Percentiles rank a stretch among this genome's conserved stretches.
Evolutionary conservation across 176 grass and related monocot species (phyloP).

Genomic region (Phyllostachys edulis): DNA sequence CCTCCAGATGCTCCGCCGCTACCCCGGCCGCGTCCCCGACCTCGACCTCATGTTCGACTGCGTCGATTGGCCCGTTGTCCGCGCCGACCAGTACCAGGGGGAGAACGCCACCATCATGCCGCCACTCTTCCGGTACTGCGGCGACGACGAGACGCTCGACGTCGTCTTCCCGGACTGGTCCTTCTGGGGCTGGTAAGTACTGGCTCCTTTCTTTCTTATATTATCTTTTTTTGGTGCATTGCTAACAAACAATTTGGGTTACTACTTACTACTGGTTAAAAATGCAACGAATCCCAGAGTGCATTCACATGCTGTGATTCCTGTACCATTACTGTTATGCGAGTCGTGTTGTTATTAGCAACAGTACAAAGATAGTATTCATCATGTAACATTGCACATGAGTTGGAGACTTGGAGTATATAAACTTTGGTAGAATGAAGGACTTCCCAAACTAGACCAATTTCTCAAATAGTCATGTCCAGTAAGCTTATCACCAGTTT

Average conservation of each 20-base stretch:
- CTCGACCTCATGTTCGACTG: constrained; percentile 91
- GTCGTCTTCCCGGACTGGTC: constrained; percentile 90
- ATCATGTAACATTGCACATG: neutral
- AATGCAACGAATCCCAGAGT: neutral
- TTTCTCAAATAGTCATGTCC: neutral
- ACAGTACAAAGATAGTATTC: neutral
- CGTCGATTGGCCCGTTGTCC: constrained; percentile 62
- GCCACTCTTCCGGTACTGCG: constrained; percentile 85
- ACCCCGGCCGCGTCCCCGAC: constrained; percentile 75
- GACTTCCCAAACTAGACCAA: neutral
- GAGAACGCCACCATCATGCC: constrained; percentile 52
- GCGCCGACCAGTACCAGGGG: constrained; percentile 34
- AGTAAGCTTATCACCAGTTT: neutral
- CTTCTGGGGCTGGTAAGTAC: constrained; percentile 97
- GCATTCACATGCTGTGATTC: neutral
- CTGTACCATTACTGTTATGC: neutral
- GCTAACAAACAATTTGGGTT: neutral
- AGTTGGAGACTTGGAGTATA: neutral
- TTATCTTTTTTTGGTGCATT: neutral
- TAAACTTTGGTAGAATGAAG: neutral
- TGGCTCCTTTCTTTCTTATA: neutral
- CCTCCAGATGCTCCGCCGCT: constrained; percentile 75
- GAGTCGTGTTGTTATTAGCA: neutral
- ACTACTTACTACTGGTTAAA: neutral
- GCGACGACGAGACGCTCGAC: constrained; percentile 64